Percentiles rank a stretch among this genome's conserved stretches.
These are phyloP conservation scores for Lactarius hatsudake DNA, from an alignment of 768 basidiomycete species.

Conservation along the genomic window DNA sequence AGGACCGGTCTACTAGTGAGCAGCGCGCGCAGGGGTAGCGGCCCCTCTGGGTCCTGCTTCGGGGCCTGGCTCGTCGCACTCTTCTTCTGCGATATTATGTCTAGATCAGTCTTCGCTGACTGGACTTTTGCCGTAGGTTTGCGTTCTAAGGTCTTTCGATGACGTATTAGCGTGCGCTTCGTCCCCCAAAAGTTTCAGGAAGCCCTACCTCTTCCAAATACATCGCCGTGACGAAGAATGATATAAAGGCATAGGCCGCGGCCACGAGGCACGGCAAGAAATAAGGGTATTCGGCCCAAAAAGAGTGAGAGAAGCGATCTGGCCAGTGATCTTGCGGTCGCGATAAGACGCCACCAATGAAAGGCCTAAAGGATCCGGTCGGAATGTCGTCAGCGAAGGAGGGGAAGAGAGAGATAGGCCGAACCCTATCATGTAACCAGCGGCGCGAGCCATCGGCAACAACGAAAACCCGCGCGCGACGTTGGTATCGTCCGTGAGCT, in stretches of 20 bases:
- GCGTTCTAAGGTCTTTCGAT: constrained; percentile 5
- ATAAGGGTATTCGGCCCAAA: constrained; percentile 32
- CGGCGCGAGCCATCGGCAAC: constrained; percentile 33
- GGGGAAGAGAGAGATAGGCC: neutral
- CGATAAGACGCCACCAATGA: constrained; percentile 30
- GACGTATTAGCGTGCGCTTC: neutral
- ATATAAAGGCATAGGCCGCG: constrained; percentile 9
- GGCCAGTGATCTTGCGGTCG: constrained; percentile 31
- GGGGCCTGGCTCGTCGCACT: neutral
- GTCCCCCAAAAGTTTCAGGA: neutral
- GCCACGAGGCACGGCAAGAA: constrained; percentile 30
- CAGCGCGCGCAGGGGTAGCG: constrained; percentile 8
- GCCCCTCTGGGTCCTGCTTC: neutral
- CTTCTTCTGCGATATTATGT: neutral
- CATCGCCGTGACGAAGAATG: constrained; percentile 12
- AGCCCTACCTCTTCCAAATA: constrained; percentile 20
- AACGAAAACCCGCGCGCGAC: constrained; percentile 41
- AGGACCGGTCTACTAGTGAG: constrained; percentile 10
- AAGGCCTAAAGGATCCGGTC: constrained; percentile 15
- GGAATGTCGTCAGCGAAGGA: neutral
- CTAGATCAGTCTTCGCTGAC: neutral
- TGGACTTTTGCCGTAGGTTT: neutral
- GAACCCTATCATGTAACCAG: constrained; percentile 20
- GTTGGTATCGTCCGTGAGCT: constrained; percentile 62
- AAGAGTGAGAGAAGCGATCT: constrained; percentile 23